A percentile compares a stretch with the other conserved stretches of the same genome.
phyloP scores from a whole-genome alignment of 169 alveolate genomes.

The Plasmodium berghei region DNA sequence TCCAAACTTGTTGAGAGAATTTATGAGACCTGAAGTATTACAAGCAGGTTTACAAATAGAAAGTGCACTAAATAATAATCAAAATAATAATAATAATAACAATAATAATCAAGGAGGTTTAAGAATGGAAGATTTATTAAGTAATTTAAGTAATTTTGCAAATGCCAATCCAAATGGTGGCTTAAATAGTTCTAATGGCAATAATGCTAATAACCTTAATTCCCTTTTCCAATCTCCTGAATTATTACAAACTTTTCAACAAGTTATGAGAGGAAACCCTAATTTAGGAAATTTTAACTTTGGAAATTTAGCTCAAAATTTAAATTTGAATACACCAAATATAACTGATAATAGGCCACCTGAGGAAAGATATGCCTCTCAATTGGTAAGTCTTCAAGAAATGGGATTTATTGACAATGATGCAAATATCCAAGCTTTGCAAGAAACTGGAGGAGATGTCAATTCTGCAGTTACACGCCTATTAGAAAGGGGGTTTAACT shows the following conservation, averaged over 20 bases:
- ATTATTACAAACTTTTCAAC: constrained; percentile 64
- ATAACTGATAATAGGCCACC: constrained; percentile 84
- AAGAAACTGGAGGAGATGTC: constrained; percentile 95
- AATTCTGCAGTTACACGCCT: constrained; percentile 95
- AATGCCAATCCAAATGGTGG: constrained; percentile 8
- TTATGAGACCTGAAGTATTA: constrained; percentile 86
- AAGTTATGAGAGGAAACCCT: constrained; percentile 54
- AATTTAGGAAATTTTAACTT: constrained; percentile 66
- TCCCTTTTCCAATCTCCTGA: constrained; percentile 73
- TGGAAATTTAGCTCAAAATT: constrained; percentile 11
- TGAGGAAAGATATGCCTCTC: constrained; percentile 90
- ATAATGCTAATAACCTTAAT: constrained; percentile 21
- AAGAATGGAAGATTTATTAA: constrained; percentile 68
- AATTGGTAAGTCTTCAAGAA: constrained; percentile 92
- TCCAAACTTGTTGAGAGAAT: constrained; percentile 90
- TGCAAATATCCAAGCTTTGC: constrained; percentile 92
- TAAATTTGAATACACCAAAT: constrained; percentile 55
- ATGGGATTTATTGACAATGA: constrained; percentile 96
- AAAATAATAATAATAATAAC: constrained; percentile 5
- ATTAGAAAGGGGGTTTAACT: constrained; percentile 88
- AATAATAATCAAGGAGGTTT: constrained; percentile 23
- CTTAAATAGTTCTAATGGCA: constrained; percentile 6
- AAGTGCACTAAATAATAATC: constrained; percentile 79
- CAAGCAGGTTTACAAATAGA: constrained; percentile 88
- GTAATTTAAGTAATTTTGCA: constrained; percentile 46